These are phyloP conservation scores for Fimicolochytrium jonesii DNA, from an alignment of 192 early-diverging fungal genomes.

Conservation along the genomic window DNA sequence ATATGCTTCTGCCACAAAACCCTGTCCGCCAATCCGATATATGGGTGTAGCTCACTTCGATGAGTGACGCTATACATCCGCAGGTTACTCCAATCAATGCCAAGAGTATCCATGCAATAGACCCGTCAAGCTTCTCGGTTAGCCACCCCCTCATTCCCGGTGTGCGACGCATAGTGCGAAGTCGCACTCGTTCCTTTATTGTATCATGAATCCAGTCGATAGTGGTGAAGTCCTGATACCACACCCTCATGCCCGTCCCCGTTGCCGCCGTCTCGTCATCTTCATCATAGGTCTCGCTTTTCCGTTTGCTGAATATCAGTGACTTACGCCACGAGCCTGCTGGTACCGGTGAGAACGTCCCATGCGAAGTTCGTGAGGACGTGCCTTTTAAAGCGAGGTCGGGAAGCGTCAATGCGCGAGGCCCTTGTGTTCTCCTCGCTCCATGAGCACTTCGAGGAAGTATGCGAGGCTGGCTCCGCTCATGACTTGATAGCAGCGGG, in stretches of 20 bases:
- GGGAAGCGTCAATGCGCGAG: too few relatives aligned
- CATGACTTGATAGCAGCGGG: too few relatives aligned
- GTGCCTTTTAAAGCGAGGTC: too few relatives aligned
- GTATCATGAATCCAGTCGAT: conserved; percentile 84
- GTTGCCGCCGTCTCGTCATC: background rate
- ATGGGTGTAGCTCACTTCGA: conserved; percentile 33
- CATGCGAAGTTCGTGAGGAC: too few relatives aligned
- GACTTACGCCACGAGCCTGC: conserved; percentile 22
- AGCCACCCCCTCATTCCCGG: conserved; percentile 16
- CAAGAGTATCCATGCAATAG: conserved; percentile 42
- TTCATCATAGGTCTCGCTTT: conserved; percentile 15
- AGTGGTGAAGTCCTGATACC: conserved; percentile 31
- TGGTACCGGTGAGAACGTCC: too few relatives aligned
- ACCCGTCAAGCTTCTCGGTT: conserved; percentile 2
- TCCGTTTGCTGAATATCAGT: conserved; percentile 19
- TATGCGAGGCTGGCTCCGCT: too few relatives aligned
- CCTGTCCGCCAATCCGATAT: conserved; percentile 40
- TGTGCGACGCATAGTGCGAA: conserved; percentile 15
- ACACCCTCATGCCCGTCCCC: conserved; percentile 26
- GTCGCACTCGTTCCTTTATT: conserved; percentile 44
- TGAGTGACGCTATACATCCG: conserved; percentile 37
- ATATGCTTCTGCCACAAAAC: conserved; percentile 21
- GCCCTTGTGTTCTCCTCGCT: too few relatives aligned
- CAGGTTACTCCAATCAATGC: conserved; percentile 31
- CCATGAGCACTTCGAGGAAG: too few relatives aligned